These are phyloP conservation scores for Cladophialophora exuberans DNA, from an alignment of 2,329 filamentous ascomycete genomes.

Conservation along the genomic window DNA sequence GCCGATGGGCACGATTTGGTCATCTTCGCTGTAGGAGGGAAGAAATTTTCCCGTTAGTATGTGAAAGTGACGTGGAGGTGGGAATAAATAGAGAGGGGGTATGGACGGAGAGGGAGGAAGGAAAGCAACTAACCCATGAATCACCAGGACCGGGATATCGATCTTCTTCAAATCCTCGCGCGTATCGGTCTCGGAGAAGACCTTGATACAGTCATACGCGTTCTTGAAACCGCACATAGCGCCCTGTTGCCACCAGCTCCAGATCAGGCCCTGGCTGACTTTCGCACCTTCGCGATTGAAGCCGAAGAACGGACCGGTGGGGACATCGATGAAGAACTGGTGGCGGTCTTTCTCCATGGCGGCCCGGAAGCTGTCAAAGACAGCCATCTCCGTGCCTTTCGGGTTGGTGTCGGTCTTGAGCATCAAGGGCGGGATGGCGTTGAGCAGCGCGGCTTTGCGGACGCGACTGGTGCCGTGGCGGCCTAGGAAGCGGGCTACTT, in stretches of 20 bases:
- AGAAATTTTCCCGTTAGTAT: neutral
- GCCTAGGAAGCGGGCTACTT: slow-evolving; percentile 43
- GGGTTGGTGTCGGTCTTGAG: slow-evolving; percentile 41
- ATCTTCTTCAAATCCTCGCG: slow-evolving; percentile 46
- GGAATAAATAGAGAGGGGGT: too few relatives aligned
- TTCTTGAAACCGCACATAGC: slow-evolving; percentile 45
- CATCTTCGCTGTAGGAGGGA: neutral
- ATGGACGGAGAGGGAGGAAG: too few relatives aligned
- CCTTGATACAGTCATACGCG: slow-evolving; percentile 46
- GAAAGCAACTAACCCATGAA: slow-evolving; percentile 7
- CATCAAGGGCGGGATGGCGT: slow-evolving; percentile 43
- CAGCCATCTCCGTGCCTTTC: slow-evolving; percentile 40
- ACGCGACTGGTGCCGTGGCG: slow-evolving; percentile 44
- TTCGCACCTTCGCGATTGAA: slow-evolving; percentile 40
- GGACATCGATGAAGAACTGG: slow-evolving; percentile 43
- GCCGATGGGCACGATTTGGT: slow-evolving; percentile 5
- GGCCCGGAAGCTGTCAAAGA: slow-evolving; percentile 45
- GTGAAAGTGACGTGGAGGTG: neutral
- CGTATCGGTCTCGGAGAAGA: slow-evolving; percentile 48
- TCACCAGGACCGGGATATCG: slow-evolving; percentile 44
- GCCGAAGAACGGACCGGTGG: slow-evolving; percentile 41
- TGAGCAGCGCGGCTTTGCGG: slow-evolving; percentile 45
- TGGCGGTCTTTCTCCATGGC: slow-evolving; percentile 42
- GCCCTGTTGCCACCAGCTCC: slow-evolving; percentile 46
- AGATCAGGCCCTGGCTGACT: slow-evolving; percentile 43